A percentile compares a stretch with the other conserved stretches of the same genome.
These are phyloP conservation scores for Coemansia aciculifera DNA, from an alignment of 192 early-diverging fungal species.

Conservation along the genomic window DNA sequence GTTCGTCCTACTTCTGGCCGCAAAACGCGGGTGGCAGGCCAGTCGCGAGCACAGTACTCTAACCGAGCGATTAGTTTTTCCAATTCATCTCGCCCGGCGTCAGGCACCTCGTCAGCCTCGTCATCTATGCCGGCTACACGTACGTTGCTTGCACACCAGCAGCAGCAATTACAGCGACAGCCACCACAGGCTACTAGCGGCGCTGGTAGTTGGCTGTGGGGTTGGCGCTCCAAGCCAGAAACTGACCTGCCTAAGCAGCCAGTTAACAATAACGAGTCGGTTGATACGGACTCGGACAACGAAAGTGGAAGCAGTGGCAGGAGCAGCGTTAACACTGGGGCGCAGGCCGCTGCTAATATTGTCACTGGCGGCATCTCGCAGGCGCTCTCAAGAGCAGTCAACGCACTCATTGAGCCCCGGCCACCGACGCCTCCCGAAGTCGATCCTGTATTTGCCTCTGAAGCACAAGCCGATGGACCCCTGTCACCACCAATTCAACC, in stretches of 20 bases:
- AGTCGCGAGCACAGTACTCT: not conserved
- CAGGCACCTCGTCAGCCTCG: not conserved
- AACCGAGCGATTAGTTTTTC: not conserved
- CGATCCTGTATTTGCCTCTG: constrained; percentile 35
- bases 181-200: not conserved
- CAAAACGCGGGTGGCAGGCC: not conserved
- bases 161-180: not conserved
- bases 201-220: constrained; percentile 35
- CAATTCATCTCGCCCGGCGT: not conserved
- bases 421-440: constrained; percentile 46
- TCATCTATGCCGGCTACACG: constrained; percentile 2
- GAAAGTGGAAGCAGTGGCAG: constrained; percentile 11
- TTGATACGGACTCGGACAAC: not conserved
- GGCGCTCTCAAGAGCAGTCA: constrained; percentile 44
- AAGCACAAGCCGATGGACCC: not conserved
- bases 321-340: not conserved
- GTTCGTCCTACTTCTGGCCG: not conserved
- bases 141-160: not conserved
- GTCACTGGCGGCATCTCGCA: constrained; percentile 31
- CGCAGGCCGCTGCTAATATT: not conserved
- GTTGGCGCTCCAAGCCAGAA: constrained; percentile 16
- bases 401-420: constrained; percentile 42
- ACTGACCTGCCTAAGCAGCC: not conserved
- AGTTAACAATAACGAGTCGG: not conserved
- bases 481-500: not conserved